Evolutionary conservation across 768 basidiomycete species (phyloP).

Genomic region (Neoboletus brunneissimus): DNA sequence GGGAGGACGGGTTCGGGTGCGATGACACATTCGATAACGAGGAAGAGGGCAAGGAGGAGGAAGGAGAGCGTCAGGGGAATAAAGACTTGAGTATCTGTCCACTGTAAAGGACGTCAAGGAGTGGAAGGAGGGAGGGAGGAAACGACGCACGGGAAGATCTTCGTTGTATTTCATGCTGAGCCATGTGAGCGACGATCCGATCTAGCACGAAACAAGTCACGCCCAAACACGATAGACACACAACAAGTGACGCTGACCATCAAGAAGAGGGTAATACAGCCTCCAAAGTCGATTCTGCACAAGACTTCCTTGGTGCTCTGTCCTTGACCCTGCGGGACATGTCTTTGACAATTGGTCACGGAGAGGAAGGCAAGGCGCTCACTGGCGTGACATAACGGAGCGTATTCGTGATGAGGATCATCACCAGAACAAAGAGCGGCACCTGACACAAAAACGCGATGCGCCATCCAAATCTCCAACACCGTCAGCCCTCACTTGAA

Average conservation of each 20-base stretch:
- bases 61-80: slow-evolving; percentile 43
- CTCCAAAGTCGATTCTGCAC: slow-evolving; percentile 78
- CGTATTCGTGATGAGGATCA: slow-evolving; percentile 50
- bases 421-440: slow-evolving; percentile 53
- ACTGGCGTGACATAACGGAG: slow-evolving; percentile 68
- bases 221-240: neutral
- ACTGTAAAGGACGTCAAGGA: slow-evolving; percentile 36
- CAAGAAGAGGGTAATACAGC: slow-evolving; percentile 55
- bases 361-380: slow-evolving; percentile 12
- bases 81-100: slow-evolving; percentile 53
- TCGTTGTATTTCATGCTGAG: slow-evolving; percentile 72
- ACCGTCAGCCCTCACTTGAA: neutral
- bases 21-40: slow-evolving; percentile 57
- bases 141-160: slow-evolving; percentile 48
- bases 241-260: slow-evolving; percentile 39
- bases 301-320: slow-evolving; percentile 62
- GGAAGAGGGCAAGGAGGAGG: slow-evolving; percentile 50
- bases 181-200: slow-evolving; percentile 63
- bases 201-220: slow-evolving; percentile 27
- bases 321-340: slow-evolving; percentile 52
- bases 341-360: neutral
- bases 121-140: neutral
- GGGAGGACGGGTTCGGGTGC: slow-evolving; percentile 71
- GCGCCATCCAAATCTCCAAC: slow-evolving; percentile 45
- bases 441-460: slow-evolving; percentile 73